These are phyloP conservation scores for Neurospora sp. DNA, from an alignment of 495 filamentous ascomycete genomes.

Conservation along the genomic window DNA sequence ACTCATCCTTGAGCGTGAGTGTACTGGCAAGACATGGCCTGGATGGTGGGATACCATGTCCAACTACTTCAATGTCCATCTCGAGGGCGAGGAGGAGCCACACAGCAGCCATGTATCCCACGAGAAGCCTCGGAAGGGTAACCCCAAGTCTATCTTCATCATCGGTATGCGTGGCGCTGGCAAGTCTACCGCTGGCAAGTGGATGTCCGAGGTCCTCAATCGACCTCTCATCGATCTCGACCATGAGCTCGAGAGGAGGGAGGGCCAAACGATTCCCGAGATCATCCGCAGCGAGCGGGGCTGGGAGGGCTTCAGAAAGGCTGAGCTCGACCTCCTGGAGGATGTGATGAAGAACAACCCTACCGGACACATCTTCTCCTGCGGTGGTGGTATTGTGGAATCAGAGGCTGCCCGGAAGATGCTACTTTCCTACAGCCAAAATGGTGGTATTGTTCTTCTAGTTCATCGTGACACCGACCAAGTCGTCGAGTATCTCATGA, in stretches of 20 bases:
- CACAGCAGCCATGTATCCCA: conserved; percentile 24
- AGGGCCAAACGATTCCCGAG: conserved; percentile 70
- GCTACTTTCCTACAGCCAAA: conserved; percentile 61
- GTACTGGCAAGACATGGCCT: conserved; percentile 97
- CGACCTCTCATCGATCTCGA: conserved; percentile 83
- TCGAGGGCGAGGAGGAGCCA: conserved; percentile 61
- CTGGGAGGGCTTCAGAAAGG: conserved; percentile 82
- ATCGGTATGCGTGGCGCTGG: conserved; percentile 97
- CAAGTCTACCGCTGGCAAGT: conserved; percentile 86
- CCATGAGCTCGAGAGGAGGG: conserved; percentile 63
- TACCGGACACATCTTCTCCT: conserved; percentile 75
- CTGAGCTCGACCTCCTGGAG: conserved; percentile 67
- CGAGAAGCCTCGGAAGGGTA: conserved; percentile 26
- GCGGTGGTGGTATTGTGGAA: conserved; percentile 90
- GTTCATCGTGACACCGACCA: conserved; percentile 81
- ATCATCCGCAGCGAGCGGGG: conserved; percentile 63
- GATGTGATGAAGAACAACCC: conserved; percentile 64
- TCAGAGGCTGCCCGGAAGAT: conserved; percentile 70
- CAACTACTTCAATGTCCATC: conserved; percentile 59
- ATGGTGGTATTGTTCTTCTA: conserved; percentile 79
- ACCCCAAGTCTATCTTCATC: conserved; percentile 68
- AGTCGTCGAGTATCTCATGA: conserved; percentile 80
- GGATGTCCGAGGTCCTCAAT: conserved; percentile 65
- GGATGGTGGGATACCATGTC: conserved; percentile 93
- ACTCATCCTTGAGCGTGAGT: conserved; percentile 79